Base-by-base conservation (phyloP, 1,284 basidiomycete genomes). In the Fomitopsis palustris region DNA sequence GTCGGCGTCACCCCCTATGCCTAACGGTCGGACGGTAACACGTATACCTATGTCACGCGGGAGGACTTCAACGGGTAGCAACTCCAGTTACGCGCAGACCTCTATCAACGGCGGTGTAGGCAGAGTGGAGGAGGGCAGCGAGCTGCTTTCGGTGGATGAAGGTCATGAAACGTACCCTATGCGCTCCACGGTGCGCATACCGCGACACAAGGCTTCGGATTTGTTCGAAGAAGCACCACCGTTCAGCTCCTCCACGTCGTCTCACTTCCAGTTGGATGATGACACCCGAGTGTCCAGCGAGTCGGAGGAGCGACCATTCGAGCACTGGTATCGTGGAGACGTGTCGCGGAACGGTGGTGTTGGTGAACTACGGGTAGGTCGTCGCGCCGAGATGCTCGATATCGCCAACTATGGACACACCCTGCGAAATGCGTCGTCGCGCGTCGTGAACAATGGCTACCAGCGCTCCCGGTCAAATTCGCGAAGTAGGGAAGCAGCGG, bases 251-350 rank as follows among this genome's bases (percentile, higher is more conserved):
- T 60, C 63, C 31, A 56, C 59, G 2, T 69, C 67, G 14, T 67
- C 67, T 5, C 66, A 66, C 21, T 60, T 63, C 42, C 65, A 69
- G 12, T 52, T 62, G 42, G 68, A 69, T 53, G 55, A 62, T 39
- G 60, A 61, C 52, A 51, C 43, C 57, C 81, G 88, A 42, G 74
- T 78, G 27, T 91, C 89, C 5, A 78, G 74, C n/a, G 89, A 91
- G 21, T 90, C 87, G 2, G 88, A 90, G 62, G 90, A 92, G 68
- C 81, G 81, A 6, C 89, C 88, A 0, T 92, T 86, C 62, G 88
- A 92, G 66, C 89, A 92, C 66, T 92, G 89, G 89, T 92, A 92
- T 69, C 84, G 89, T 54, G 89, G 89, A 2, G 89, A 92, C 63
- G 81, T 89, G 3, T 85, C 88, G 8, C 79, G 90, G 43, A 92